Percentiles rank a stretch among this genome's conserved stretches.
Evolutionary conservation across 1,139 yeast genomes (phyloP).

Genomic region (Wickerhamomyces sp.): DNA sequence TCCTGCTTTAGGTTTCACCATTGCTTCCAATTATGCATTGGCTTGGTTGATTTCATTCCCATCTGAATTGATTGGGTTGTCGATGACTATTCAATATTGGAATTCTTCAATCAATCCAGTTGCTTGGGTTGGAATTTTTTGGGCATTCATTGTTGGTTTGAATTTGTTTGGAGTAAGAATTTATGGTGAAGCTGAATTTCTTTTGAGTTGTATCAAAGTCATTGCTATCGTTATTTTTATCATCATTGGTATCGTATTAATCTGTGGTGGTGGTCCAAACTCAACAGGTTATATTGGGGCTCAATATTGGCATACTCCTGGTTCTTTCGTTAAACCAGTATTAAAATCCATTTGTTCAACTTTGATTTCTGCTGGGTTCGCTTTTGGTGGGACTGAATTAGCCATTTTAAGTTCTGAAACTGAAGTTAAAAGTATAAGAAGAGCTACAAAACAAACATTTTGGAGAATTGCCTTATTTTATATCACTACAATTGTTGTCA

Average conservation of each 20-base stretch:
- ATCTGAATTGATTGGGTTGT: constrained; percentile 74
- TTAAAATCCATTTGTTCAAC: constrained; percentile 59
- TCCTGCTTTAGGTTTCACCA: constrained; percentile 72
- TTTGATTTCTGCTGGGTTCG: constrained; percentile 68
- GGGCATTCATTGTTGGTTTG: constrained; percentile 35
- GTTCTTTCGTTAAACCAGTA: constrained; percentile 53
- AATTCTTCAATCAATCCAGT: constrained; percentile 62
- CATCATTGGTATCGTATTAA: constrained; percentile 59
- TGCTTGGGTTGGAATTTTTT: constrained; percentile 59
- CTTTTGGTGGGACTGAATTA: constrained; percentile 74
- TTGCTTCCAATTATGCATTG: constrained; percentile 82
- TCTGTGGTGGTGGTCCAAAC: constrained; percentile 53
- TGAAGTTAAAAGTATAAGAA: constrained; percentile 70
- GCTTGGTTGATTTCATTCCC: constrained; percentile 83
- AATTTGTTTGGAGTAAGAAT: constrained; percentile 65
- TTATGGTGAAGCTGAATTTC: constrained; percentile 63
- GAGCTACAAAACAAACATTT: constrained; percentile 63
- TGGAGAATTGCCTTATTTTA: constrained; percentile 70
- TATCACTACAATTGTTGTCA: constrained; percentile 54
- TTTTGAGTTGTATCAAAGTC: constrained; percentile 51
- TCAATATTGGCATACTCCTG: constrained; percentile 64
- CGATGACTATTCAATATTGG: constrained; percentile 73
- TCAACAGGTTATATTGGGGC: constrained; percentile 51
- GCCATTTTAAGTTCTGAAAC: constrained; percentile 64
- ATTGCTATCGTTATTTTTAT: constrained; percentile 56